Percentiles rank a stretch among this genome's conserved stretches.
These are phyloP conservation scores for Parasarocladium wereldwijsianum DNA, from an alignment of 2,329 filamentous ascomycete genomes.

Conservation along the genomic window DNA sequence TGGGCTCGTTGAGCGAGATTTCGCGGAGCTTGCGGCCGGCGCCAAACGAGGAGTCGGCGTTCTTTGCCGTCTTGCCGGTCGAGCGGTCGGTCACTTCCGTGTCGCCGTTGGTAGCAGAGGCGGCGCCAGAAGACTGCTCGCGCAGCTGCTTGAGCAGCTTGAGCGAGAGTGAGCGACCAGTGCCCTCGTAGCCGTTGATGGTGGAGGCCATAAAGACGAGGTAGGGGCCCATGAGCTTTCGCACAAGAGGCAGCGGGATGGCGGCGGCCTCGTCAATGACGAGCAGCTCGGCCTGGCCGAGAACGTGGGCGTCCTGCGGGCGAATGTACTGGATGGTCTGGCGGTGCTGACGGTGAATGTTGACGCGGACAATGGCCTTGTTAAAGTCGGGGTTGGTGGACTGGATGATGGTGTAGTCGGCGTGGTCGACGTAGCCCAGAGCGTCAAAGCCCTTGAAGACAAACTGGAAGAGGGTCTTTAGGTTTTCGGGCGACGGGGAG, in stretches of 20 bases:
- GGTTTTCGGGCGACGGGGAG: conserved; percentile 89
- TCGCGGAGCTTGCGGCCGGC: conserved; percentile 74
- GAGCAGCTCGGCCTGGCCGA: conserved; percentile 87
- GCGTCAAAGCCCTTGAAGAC: conserved; percentile 97
- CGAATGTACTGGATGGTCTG: conserved; percentile 99
- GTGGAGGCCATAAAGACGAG: conserved; percentile 98
- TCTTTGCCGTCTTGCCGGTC: conserved; percentile 59
- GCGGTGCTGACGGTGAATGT: conserved; percentile 84
- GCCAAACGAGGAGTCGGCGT: conserved; percentile 20
- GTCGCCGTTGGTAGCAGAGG: conserved; percentile 37
- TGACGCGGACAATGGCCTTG: conserved; percentile 95
- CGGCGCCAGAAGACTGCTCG: conserved; percentile 58
- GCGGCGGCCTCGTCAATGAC: conserved; percentile 97
- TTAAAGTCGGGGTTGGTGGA: conserved; percentile 98
- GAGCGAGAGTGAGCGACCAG: conserved; percentile 81
- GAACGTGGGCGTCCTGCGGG: conserved; percentile 85
- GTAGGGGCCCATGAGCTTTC: conserved; percentile 92
- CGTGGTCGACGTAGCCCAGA: conserved; percentile 82
- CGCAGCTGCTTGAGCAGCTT: conserved; percentile 96
- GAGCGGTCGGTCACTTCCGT: conserved; percentile 62
- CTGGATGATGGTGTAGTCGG: conserved; percentile 95
- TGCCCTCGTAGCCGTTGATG: conserved; percentile 97
- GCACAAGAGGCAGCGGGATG: conserved; percentile 82
- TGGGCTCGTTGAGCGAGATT: conserved; percentile 85
- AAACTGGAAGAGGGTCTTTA: conserved; percentile 97